A percentile compares a stretch with the other conserved stretches of the same genome.
phyloP scores from a whole-genome alignment of 2,329 filamentous ascomycete species.

The Blumeria graminis region DNA sequence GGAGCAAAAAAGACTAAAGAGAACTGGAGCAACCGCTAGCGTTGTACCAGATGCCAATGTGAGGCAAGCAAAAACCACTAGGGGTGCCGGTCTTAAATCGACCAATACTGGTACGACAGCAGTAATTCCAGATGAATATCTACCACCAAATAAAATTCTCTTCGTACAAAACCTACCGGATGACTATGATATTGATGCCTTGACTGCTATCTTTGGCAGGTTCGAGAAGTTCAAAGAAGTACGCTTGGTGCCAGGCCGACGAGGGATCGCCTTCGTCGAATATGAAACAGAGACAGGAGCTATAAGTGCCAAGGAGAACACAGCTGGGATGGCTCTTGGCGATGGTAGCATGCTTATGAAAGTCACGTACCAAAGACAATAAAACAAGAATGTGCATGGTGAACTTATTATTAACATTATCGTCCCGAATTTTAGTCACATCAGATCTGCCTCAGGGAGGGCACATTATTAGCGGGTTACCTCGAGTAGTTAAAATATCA shows the following conservation, averaged over 20 bases:
- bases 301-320: constrained; percentile 83
- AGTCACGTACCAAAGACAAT: constrained; percentile 91
- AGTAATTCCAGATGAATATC: constrained; percentile 87
- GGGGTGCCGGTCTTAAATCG: constrained; percentile 52
- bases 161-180: constrained; percentile 85
- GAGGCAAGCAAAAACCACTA: constrained; percentile 44
- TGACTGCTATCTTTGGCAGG: constrained; percentile 59
- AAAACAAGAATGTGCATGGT: constrained; percentile 7
- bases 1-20: constrained; percentile 53
- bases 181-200: constrained; percentile 56
- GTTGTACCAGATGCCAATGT: constrained; percentile 16
- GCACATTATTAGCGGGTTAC: neutral
- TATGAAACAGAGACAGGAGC: constrained; percentile 79
- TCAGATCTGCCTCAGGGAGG: neutral
- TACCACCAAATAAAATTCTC: constrained; percentile 90
- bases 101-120: constrained; percentile 41
- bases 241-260: constrained; percentile 61
- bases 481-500: constrained; percentile 42
- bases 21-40: constrained; percentile 21
- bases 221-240: constrained; percentile 93
- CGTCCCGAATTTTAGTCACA: neutral
- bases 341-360: constrained; percentile 58
- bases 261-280: constrained; percentile 85
- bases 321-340: constrained; percentile 59
- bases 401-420: no score